Conservation (phyloP, 2,329 filamentous ascomycete genomes). For the Truncatella angustata region DNA sequence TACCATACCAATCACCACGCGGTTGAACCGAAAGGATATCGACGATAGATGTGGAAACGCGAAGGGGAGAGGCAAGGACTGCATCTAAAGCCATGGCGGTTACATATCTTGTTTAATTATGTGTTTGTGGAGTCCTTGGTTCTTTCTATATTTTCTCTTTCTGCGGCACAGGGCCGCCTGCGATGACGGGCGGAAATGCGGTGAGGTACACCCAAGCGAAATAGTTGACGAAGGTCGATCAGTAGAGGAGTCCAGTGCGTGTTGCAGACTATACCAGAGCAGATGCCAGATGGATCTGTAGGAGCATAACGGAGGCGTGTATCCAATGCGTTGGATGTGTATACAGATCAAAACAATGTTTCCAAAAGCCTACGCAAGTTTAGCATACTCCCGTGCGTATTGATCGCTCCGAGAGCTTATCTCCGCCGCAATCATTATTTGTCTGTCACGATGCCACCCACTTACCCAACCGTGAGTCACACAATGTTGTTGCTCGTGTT, state of each 20-base stretch:
- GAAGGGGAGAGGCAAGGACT: slow-evolving; percentile 20
- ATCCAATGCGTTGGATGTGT: slow-evolving; percentile 4
- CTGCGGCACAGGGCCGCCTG: slow-evolving; percentile 22
- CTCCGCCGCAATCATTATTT: no score
- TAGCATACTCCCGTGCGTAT: background rate
- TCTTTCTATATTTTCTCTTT: slow-evolving; percentile 26
- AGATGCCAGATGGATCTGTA: slow-evolving; percentile 2
- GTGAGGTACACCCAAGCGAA: slow-evolving; percentile 2
- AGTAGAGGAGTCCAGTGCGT: background rate
- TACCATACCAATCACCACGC: slow-evolving; percentile 15
- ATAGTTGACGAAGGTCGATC: background rate
- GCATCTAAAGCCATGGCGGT: slow-evolving; percentile 37
- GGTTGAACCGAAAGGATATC: slow-evolving; percentile 18
- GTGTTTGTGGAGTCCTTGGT: slow-evolving; percentile 32
- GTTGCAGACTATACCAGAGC: slow-evolving; percentile 11
- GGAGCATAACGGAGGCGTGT: slow-evolving; percentile 1
- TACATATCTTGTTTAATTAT: slow-evolving; percentile 54
- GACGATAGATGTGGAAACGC: slow-evolving; percentile 20
- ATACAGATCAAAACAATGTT: slow-evolving; percentile 7
- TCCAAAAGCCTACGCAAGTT: background rate
- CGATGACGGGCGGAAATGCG: slow-evolving; percentile 16
- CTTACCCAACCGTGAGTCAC: no score
- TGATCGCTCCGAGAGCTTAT: no score
- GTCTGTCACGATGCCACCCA: no score
- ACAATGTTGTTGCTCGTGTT: no score